phyloP scores from a whole-genome alignment of 2,329 filamentous ascomycete species.

The Aureobasidium sp. region DNA sequence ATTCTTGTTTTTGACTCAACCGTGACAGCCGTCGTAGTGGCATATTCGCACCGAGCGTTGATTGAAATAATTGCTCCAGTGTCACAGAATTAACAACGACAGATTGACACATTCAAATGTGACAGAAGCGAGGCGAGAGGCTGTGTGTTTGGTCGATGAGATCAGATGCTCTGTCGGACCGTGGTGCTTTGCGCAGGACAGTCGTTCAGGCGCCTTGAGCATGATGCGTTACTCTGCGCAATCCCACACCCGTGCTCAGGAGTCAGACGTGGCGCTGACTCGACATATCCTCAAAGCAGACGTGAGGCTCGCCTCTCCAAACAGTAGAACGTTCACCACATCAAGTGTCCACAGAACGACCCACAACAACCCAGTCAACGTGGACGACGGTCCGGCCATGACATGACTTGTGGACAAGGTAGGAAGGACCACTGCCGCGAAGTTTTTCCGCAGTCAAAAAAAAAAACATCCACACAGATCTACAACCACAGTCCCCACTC shows the following conservation, averaged over 20 bases:
- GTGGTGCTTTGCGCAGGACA: not conserved
- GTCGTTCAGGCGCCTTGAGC: not conserved
- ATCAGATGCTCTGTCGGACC: not conserved
- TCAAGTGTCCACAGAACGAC: not conserved
- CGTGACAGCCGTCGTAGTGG: not conserved
- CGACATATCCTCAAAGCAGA: not conserved
- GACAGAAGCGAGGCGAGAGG: not conserved
- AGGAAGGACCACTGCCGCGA: not conserved
- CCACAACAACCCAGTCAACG: not conserved
- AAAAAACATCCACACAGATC: not conserved
- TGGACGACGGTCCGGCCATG: not conserved
- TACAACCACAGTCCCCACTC: not conserved
- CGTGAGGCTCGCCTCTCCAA: conserved; percentile 4
- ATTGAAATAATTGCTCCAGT: not conserved
- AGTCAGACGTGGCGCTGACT: not conserved
- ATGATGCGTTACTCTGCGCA: not conserved
- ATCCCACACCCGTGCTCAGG: not conserved
- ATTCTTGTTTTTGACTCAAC: not conserved
- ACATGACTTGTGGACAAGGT: not conserved
- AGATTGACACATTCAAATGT: not conserved
- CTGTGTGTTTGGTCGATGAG: not conserved
- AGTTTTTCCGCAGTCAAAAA: not conserved
- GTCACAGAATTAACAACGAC: not conserved
- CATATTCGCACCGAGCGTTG: not conserved
- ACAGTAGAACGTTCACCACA: not conserved